These are phyloP conservation scores for Saxophila tyrrhenica DNA, from an alignment of 495 filamentous ascomycete species.

Conservation along the genomic window DNA sequence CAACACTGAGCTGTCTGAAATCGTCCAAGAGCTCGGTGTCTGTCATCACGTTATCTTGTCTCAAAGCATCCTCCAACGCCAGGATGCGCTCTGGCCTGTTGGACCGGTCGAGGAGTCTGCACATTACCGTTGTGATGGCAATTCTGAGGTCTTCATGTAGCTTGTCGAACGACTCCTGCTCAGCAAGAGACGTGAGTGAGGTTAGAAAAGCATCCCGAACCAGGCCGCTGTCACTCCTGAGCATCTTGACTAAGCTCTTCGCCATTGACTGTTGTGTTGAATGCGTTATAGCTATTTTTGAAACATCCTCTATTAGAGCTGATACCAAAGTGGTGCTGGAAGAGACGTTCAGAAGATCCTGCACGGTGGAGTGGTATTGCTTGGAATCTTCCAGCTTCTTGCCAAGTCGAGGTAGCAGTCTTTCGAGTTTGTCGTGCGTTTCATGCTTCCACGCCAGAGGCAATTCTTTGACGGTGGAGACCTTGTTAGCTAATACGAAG, in stretches of 20 bases:
- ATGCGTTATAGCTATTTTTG: background rate
- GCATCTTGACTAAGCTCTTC: background rate
- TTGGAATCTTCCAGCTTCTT: background rate
- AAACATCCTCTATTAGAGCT: background rate
- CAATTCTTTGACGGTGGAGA: background rate
- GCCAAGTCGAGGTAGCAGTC: background rate
- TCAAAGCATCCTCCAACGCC: conserved; percentile 3
- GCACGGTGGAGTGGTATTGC: conserved; percentile 6
- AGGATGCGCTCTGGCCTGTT: conserved; percentile 3
- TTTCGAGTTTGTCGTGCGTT: background rate
- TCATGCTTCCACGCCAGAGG: background rate
- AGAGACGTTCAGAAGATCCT: background rate
- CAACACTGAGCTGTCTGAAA: conserved; percentile 5
- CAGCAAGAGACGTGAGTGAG: background rate
- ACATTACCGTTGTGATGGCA: conserved; percentile 2
- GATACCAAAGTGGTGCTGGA: background rate
- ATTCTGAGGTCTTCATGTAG: conserved; percentile 13
- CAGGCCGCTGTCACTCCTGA: background rate
- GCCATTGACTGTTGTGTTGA: conserved; percentile 3
- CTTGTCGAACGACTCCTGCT: background rate
- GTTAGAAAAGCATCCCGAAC: conserved; percentile 1
- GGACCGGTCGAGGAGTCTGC: background rate
- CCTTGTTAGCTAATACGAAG: conserved; percentile 16
- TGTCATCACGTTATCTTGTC: conserved; percentile 9
- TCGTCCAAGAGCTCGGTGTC: conserved; percentile 1